Conservation (phyloP, 352 stramenopile species). For the Globisporangium uncinulatum region DNA sequence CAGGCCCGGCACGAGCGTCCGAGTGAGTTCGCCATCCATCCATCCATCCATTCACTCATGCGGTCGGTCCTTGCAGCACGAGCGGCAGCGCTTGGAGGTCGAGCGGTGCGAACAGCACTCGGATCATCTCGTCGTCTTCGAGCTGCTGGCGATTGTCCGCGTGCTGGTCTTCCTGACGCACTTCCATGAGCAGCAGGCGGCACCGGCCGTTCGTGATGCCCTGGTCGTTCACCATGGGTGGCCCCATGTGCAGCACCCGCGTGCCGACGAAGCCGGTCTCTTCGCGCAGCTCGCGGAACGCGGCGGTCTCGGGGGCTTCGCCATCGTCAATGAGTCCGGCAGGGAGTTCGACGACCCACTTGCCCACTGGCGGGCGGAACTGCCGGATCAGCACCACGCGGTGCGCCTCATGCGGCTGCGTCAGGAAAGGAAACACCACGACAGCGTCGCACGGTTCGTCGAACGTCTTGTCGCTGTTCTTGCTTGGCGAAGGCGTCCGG, state of each 20-base stretch:
- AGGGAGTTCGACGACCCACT: constrained; percentile 88
- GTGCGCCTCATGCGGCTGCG: constrained; percentile 17
- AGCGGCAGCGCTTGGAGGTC: constrained; percentile 18
- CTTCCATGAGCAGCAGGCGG: constrained; percentile 55
- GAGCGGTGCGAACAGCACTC: constrained; percentile 52
- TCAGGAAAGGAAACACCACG: constrained; percentile 72
- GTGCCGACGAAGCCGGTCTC: constrained; percentile 72
- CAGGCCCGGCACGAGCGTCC: no score
- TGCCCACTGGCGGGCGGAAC: constrained; percentile 82
- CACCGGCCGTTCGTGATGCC: constrained; percentile 72
- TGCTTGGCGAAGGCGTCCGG: background rate
- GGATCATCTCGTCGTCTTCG: constrained; percentile 69
- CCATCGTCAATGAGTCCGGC: constrained; percentile 88
- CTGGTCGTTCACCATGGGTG: constrained; percentile 79
- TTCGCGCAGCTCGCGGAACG: constrained; percentile 81
- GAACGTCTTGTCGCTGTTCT: background rate
- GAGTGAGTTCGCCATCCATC: no score
- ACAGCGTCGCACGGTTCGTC: constrained; percentile 61
- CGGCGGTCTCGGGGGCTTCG: constrained; percentile 69
- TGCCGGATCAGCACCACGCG: constrained; percentile 85
- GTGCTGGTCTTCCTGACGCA: constrained; percentile 34
- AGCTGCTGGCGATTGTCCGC: constrained; percentile 31
- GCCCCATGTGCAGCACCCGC: constrained; percentile 39
- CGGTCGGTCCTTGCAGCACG: background rate
- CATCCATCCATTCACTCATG: no score